Conservation (phyloP, 352 stramenopile genomes). For the Phytophthora agathidicida region DNA sequence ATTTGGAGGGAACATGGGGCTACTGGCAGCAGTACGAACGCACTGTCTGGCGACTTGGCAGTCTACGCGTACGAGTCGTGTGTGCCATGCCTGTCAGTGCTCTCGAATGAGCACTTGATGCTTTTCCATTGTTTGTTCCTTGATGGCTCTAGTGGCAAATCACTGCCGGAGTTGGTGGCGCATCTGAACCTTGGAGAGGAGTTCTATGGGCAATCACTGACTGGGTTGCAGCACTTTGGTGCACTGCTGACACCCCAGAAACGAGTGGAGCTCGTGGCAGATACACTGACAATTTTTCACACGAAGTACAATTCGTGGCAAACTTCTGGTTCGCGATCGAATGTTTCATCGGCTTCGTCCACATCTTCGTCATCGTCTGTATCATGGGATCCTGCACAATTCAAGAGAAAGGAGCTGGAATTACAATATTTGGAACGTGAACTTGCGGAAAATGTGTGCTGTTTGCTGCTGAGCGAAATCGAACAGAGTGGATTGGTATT, state of each 20-base stretch:
- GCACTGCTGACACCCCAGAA: slow-evolving; percentile 48
- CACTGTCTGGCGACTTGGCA: slow-evolving; percentile 48
- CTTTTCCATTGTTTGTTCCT: slow-evolving; percentile 64
- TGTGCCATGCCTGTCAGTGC: slow-evolving; percentile 64
- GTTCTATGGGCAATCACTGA: slow-evolving; percentile 62
- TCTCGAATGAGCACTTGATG: slow-evolving; percentile 70
- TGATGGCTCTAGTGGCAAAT: slow-evolving; percentile 20
- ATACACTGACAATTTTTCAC: slow-evolving; percentile 52
- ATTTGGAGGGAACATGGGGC: slow-evolving; percentile 55
- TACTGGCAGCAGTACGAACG: slow-evolving; percentile 1
- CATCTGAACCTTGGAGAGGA: slow-evolving; percentile 38
- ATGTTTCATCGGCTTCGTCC: slow-evolving; percentile 37
- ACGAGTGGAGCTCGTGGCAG: slow-evolving; percentile 54
- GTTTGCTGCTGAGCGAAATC: slow-evolving; percentile 32
- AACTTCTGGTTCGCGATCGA: slow-evolving; percentile 26
- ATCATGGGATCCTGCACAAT: slow-evolving; percentile 36
- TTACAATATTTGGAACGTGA: slow-evolving; percentile 45
- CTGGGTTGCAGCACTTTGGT: slow-evolving; percentile 42
- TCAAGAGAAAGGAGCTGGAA: slow-evolving; percentile 41
- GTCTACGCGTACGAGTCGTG: slow-evolving; percentile 76
- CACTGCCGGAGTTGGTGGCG: slow-evolving; percentile 19
- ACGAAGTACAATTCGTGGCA: slow-evolving; percentile 49
- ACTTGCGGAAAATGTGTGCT: slow-evolving; percentile 38
- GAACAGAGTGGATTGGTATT: slow-evolving; percentile 18
- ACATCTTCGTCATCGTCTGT: slow-evolving; percentile 34